Base-by-base conservation (phyloP, 2,329 filamentous ascomycete genomes). In the Fusarium chuoi region DNA sequence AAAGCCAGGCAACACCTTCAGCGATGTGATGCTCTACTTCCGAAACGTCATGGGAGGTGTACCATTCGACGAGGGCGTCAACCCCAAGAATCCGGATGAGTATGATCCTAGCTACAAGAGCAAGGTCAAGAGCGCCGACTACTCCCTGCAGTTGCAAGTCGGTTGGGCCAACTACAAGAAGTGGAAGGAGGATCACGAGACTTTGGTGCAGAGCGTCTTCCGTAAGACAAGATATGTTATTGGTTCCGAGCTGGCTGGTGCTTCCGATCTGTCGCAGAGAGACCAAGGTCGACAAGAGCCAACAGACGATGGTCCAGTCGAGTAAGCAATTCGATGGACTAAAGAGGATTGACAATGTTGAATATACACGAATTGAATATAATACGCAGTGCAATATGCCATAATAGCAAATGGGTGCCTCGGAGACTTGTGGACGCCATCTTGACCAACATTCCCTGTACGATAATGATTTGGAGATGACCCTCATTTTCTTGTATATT, bases 141-240 rank as follows among this genome's bases (percentile, higher is more conserved):
- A 58, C 26, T 62, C 59, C 6, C 39, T 62, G 0, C 39, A 57
- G 26, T 24, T 62, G 9, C 51, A 62, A 6, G 51, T 57, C 24
- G 39, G 39, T 5, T 58, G 59, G 59, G 59, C 59, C 1, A 38
- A 38, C 20, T 62, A 58, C 33, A 57, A 62, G 30, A 58, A 58
- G 41, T 58, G 55, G 55, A 58, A 49, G 30, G 55, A 58, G 20
- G 55, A 49, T 11, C 30, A 58, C 3, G 39, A 46, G n/a, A 48
- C 39, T 14, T 13, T 35, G 30, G 7, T 49, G 20, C 55, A 58
- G 30, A 58, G 39, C 8, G 4, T 48, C 18, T 46, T 49, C n/a
- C 30, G 41, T 24, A 48, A 33, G 26, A 49, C 55, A 2, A 48
- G 42, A 24, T 58, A 58, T 58, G 55, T 58, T 2, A 22, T 58